Percentiles rank a stretch among this genome's conserved stretches.
Conservation (phyloP, 805 yeast genomes). For the Isabelozyma gotoi region DNA sequence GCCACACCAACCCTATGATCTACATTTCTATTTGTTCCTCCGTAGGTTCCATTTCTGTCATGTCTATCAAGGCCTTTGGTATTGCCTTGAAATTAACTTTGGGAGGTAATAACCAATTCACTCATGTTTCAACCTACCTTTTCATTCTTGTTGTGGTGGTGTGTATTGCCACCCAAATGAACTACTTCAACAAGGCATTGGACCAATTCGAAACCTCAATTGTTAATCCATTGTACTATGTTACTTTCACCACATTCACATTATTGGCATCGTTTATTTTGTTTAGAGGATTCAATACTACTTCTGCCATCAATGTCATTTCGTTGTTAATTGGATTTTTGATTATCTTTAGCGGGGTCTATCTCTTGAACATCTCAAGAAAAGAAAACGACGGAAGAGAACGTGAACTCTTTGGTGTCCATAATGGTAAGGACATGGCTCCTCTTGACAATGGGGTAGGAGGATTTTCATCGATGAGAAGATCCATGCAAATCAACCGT, state of each 20-base stretch:
- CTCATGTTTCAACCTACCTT: slow-evolving; percentile 79
- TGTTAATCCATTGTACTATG: slow-evolving; percentile 88
- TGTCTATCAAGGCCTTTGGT: slow-evolving; percentile 92
- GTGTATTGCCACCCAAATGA: slow-evolving; percentile 89
- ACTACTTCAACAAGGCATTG: slow-evolving; percentile 87
- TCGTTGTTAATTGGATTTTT: slow-evolving; percentile 83
- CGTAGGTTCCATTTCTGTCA: slow-evolving; percentile 88
- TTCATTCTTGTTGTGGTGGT: slow-evolving; percentile 75
- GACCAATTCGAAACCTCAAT: slow-evolving; percentile 92
- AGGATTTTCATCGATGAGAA: slow-evolving; percentile 66
- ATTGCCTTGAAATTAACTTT: slow-evolving; percentile 84
- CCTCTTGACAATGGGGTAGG: slow-evolving; percentile 86
- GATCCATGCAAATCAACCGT: slow-evolving; percentile 69
- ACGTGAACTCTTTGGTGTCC: slow-evolving; percentile 59
- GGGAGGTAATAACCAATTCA: slow-evolving; percentile 83
- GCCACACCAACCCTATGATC: slow-evolving; percentile 80
- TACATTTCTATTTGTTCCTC: slow-evolving; percentile 87
- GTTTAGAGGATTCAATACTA: slow-evolving; percentile 83
- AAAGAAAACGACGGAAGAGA: slow-evolving; percentile 54
- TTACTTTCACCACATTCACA: slow-evolving; percentile 87
- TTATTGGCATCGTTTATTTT: slow-evolving; percentile 81
- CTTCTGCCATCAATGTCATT: slow-evolving; percentile 75
- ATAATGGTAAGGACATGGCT: slow-evolving; percentile 49
- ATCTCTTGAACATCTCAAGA: slow-evolving; percentile 74
- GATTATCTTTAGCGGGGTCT: slow-evolving; percentile 86